Base-by-base conservation (phyloP, 1,284 basidiomycete species). In the Irpex rosettiformis region DNA sequence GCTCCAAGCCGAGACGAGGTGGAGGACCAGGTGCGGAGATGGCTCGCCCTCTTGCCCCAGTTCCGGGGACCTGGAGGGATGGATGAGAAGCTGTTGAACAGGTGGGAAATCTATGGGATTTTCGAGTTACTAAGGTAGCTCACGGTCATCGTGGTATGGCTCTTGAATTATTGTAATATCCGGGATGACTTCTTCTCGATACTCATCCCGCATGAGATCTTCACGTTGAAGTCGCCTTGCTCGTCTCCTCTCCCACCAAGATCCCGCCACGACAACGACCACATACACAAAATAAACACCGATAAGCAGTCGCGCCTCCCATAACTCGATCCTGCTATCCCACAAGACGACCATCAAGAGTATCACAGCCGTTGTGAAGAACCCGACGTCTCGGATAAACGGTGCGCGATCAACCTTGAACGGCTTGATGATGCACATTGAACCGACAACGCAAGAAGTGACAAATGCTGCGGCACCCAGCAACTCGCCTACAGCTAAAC, bases 391-490 rank as follows among this genome's bases (percentile, higher is more conserved):
- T 33, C 97, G 88, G 13, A 97, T 75, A 74, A 99, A 98, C 0
- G 93, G 88, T 40, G 80, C 79, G 0, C 80, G 83, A 29, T 89
- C 81, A 16, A 98, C 94, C 62, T 85, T 82, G 75, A 99, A 99
- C 0, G 95, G 94, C 61, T 89, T 89, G 70, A 98, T 93, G 70
- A 99, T 88, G 68, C 94, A 96, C 86, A 99, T 97, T 16, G 91
- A 91, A 4, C 96, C 96, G 2, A 93, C 95, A 42, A 99, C 95
- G 67, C 96, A 94, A 2, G 93, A 94, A 21, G 95, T 88, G 71
- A 98, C 96, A 76, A 98, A 99, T 1, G 93, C 86, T 1, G 96
- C 96, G 1, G 96, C 96, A 13, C 96, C 96, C 22, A 99, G 79
- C 4, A 99, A 82, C 73, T 99, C 96, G 40, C 96, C 96, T 53